Base-by-base conservation (phyloP, 2,329 filamentous ascomycete genomes). In the Aspergillus texensis region DNA sequence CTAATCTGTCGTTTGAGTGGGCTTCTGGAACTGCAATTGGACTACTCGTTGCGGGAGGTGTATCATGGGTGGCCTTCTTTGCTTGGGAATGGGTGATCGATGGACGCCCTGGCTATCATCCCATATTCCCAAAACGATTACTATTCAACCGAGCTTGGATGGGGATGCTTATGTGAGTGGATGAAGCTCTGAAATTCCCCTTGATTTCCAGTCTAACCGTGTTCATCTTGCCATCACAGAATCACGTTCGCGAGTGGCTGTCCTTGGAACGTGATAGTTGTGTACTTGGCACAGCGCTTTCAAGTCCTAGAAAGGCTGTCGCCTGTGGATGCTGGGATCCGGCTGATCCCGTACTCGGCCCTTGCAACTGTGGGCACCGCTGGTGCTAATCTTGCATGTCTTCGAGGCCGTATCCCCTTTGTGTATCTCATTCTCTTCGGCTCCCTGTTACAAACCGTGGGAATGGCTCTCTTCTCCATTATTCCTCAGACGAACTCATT, bases 111-210 rank as follows among this genome's bases (percentile, higher is more conserved):
- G 53, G 34, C 0, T 61, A 48, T 30, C 14, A 61, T 5, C 59
- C 52, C 4, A 57, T 61, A 21, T 52, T 61, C 11, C 59, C 59
- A 12, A 50, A 30, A 12, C 41, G 59, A 16, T 48, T 56, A 6
- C 39, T 61, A 21, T 61, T 24, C 32, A 61, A 61, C 14, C 21
- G 59, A 21, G 53, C 59, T 6, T 61, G 59, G 59, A 50, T 61
- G 24, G 52, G 53, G 6, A 57, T 61, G 16, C 53, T 61, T n/a
- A 57, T 61, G 59, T 61, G 43, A 46, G 59, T 57, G 5, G 5
- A 4, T n/a, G 16, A 9, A 3, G 16, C 19, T 41, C 16, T n/a
- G 6, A 10, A 8, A 6, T 21, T 14, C 34, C 3, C 12, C 21
- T 46, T n/a, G 6, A 9, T 58, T 3, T 21, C 19, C 8, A 24